phyloP scores from a whole-genome alignment of 2,329 filamentous ascomycete genomes.

The Rachicladosporium sp. region DNA sequence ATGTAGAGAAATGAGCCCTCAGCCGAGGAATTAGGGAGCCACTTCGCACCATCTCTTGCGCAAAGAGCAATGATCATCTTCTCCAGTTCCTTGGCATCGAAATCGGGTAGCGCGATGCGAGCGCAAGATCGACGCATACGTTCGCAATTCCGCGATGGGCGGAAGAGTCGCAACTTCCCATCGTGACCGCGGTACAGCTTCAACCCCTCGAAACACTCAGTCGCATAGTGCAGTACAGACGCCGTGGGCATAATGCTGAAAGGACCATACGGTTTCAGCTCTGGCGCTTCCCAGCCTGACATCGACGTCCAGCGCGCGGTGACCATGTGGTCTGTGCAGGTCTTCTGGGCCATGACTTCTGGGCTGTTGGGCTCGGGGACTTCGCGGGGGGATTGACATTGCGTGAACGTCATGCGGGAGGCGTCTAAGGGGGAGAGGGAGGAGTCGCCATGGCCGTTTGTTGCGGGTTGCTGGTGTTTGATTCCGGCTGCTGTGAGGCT shows the following conservation, averaged over 20 bases:
- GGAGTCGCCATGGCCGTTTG: conserved; percentile 10
- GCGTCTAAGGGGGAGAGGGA: conserved; percentile 30
- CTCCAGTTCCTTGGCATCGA: conserved; percentile 57
- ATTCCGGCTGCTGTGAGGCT: conserved; percentile 26
- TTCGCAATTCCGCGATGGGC: conserved; percentile 56
- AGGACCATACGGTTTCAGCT: conserved; percentile 63
- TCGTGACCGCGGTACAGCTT: conserved; percentile 59
- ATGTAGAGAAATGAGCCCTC: conserved; percentile 67
- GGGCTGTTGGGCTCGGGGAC: conserved; percentile 29
- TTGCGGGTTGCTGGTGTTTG: conserved; percentile 17
- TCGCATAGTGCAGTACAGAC: conserved; percentile 72
- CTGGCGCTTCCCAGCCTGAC: conserved; percentile 58
- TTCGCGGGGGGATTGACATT: conserved; percentile 28
- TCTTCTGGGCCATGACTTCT: conserved; percentile 26
- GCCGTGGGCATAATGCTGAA: conserved; percentile 68
- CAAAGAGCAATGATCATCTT: conserved; percentile 60
- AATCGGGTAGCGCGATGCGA: conserved; percentile 61
- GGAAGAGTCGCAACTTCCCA: conserved; percentile 61
- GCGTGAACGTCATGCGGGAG: conserved; percentile 29
- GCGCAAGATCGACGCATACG: conserved; percentile 44
- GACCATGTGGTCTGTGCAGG: conserved; percentile 77
- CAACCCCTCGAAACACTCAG: conserved; percentile 77
- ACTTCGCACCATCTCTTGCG: conserved; percentile 59
- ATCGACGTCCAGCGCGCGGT: conserved; percentile 52
- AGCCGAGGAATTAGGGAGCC: conserved; percentile 54